These are phyloP conservation scores for Xylaria bambusicola DNA, from an alignment of 495 filamentous ascomycete species.

Conservation along the genomic window DNA sequence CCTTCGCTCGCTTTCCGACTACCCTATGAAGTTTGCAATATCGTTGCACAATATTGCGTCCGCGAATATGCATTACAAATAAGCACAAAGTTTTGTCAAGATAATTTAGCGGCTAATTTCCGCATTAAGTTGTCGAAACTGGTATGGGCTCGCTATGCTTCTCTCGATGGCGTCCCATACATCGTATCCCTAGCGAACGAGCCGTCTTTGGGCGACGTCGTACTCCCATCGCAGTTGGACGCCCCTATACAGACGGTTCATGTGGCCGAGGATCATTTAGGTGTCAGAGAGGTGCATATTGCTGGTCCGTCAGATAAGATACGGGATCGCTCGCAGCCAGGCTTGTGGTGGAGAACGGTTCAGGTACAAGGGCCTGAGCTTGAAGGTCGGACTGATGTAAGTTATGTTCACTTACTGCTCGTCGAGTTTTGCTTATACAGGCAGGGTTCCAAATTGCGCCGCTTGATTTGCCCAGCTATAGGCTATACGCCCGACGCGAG, in stretches of 20 bases:
- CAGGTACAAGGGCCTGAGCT: neutral
- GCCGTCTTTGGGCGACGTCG: neutral
- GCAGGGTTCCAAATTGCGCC: slow-evolving; percentile 1
- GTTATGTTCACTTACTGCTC: neutral
- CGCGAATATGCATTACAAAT: neutral
- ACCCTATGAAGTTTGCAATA: neutral
- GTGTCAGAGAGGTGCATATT: neutral
- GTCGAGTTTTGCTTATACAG: neutral
- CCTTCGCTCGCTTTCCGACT: neutral
- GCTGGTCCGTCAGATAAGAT: neutral
- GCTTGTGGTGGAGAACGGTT: neutral
- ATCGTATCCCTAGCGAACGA: neutral
- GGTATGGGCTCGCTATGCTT: slow-evolving; percentile 1
- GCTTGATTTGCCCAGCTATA: neutral
- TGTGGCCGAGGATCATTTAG: slow-evolving; percentile 2
- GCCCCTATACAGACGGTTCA: neutral
- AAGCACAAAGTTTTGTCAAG: neutral
- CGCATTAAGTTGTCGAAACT: neutral
- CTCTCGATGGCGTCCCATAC: neutral
- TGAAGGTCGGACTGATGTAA: neutral
- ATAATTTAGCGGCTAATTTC: neutral
- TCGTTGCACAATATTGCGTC: neutral
- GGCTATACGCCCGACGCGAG: neutral
- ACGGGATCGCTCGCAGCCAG: neutral
- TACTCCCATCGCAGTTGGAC: neutral